These are phyloP conservation scores for Shiraia sp. DNA, from an alignment of 2,329 filamentous ascomycete genomes.

Conservation along the genomic window DNA sequence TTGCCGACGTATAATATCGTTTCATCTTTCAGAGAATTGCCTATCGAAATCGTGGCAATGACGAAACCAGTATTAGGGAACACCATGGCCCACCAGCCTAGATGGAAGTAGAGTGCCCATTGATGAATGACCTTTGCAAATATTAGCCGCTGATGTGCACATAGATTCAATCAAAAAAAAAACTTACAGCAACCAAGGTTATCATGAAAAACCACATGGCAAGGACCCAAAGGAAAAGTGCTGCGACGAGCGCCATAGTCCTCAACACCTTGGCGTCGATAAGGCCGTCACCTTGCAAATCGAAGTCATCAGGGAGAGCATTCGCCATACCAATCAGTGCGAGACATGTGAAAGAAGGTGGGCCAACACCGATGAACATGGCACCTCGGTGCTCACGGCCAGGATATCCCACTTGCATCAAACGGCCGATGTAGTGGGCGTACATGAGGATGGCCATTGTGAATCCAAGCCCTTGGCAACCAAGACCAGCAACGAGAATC, in stretches of 20 bases:
- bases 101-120: slow-evolving; percentile 57
- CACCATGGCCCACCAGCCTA: slow-evolving; percentile 66
- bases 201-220: slow-evolving; percentile 60
- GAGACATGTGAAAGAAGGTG: slow-evolving; percentile 71
- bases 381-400: slow-evolving; percentile 66
- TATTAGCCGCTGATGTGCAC: slow-evolving; percentile 37
- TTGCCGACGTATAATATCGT: slow-evolving; percentile 47
- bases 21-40: slow-evolving; percentile 40
- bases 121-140: slow-evolving; percentile 32
- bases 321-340: slow-evolving; percentile 71
- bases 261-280: slow-evolving; percentile 51
- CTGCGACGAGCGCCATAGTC: slow-evolving; percentile 53
- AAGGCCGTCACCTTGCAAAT: slow-evolving; percentile 51
- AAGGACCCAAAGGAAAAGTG: slow-evolving; percentile 68
- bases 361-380: slow-evolving; percentile 77
- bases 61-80: slow-evolving; percentile 50
- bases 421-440: slow-evolving; percentile 69
- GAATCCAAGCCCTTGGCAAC: slow-evolving; percentile 72
- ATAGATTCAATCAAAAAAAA: slow-evolving; percentile 1
- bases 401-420: slow-evolving; percentile 71
- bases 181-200: slow-evolving; percentile 44
- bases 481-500: slow-evolving; percentile 68
- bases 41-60: slow-evolving; percentile 49
- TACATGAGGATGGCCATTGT: slow-evolving; percentile 74
- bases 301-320: slow-evolving; percentile 53